Percentiles rank a stretch among this genome's conserved stretches.
Evolutionary conservation across 192 early-diverging fungal species (phyloP).

Genomic region (Coemansia sp.): DNA sequence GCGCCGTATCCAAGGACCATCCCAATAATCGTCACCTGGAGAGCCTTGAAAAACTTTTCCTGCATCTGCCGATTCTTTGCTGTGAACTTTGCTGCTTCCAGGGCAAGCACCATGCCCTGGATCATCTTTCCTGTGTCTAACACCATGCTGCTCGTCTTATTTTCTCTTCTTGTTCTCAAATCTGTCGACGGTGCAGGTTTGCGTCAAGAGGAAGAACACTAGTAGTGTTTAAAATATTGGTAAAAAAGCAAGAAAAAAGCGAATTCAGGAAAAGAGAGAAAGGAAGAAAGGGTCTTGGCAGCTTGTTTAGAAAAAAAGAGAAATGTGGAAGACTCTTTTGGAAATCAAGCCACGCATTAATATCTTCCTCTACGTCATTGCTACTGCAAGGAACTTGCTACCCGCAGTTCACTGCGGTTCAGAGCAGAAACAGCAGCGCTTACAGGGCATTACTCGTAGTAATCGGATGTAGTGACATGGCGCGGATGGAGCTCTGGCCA

Average conservation of each 20-base stretch:
- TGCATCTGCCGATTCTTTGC: constrained; percentile 35
- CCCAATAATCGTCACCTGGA: constrained; percentile 28
- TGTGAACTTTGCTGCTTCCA: constrained; percentile 40
- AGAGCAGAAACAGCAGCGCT: too few relatives aligned
- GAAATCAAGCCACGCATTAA: neutral
- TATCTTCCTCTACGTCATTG: neutral
- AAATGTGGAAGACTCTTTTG: neutral
- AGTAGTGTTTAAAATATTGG: too few relatives aligned
- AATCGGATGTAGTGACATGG: neutral
- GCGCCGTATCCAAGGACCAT: constrained; percentile 28
- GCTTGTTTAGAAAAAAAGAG: neutral
- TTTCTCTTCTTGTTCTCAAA: too few relatives aligned
- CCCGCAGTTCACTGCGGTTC: too few relatives aligned
- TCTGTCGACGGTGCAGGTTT: neutral
- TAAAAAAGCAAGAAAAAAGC: neutral
- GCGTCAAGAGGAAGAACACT: neutral
- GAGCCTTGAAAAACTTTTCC: constrained; percentile 25
- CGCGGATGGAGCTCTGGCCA: constrained; percentile 28
- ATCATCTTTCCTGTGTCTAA: neutral
- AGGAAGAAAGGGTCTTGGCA: neutral
- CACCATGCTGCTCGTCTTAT: constrained; percentile 5
- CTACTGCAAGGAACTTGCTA: neutral
- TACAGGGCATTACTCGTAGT: too few relatives aligned
- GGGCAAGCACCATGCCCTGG: constrained; percentile 37
- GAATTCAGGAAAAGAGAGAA: neutral